Percentiles rank a stretch among this genome's conserved stretches.
These are phyloP conservation scores for Euphrasia arctica DNA, from an alignment of 305 asterid species.

Conservation along the genomic window DNA sequence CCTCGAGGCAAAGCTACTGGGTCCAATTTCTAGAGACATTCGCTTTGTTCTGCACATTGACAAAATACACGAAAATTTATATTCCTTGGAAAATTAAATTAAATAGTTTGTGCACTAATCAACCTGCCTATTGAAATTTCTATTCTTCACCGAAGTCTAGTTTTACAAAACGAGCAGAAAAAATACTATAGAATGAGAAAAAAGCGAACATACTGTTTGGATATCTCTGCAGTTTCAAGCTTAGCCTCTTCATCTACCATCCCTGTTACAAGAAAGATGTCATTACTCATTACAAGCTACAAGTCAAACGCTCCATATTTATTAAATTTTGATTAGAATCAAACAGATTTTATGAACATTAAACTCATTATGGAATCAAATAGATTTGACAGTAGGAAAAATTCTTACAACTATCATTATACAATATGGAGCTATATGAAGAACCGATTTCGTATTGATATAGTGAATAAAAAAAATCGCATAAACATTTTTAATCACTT, in stretches of 20 bases:
- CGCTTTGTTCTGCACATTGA: slow-evolving; percentile 63
- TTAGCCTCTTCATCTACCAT: slow-evolving; percentile 41
- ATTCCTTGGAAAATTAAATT: not conserved
- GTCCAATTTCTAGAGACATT: slow-evolving; percentile 69
- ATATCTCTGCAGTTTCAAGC: slow-evolving; percentile 52
- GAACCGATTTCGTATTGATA: not conserved
- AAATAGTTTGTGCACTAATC: not conserved
- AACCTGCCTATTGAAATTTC: not conserved
- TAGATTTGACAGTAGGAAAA: not conserved
- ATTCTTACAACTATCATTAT: not conserved
- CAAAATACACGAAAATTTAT: not conserved
- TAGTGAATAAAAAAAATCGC: not conserved
- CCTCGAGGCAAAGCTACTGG: slow-evolving; percentile 71
- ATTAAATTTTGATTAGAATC: slow-evolving; percentile 1
- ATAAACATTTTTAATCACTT: slow-evolving; percentile 1
- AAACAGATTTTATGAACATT: not conserved
- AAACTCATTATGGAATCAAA: slow-evolving; percentile 2
- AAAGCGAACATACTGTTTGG: slow-evolving; percentile 47
- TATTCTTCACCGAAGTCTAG: not conserved
- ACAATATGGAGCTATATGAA: slow-evolving; percentile 20
- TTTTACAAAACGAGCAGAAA: not conserved
- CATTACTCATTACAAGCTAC: slow-evolving; percentile 21
- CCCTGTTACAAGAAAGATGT: slow-evolving; percentile 34
- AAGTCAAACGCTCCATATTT: not conserved
- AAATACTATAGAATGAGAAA: not conserved